These are phyloP conservation scores for Colletotrichum graminicola DNA, from an alignment of 2,329 filamentous ascomycete species.

Conservation along the genomic window DNA sequence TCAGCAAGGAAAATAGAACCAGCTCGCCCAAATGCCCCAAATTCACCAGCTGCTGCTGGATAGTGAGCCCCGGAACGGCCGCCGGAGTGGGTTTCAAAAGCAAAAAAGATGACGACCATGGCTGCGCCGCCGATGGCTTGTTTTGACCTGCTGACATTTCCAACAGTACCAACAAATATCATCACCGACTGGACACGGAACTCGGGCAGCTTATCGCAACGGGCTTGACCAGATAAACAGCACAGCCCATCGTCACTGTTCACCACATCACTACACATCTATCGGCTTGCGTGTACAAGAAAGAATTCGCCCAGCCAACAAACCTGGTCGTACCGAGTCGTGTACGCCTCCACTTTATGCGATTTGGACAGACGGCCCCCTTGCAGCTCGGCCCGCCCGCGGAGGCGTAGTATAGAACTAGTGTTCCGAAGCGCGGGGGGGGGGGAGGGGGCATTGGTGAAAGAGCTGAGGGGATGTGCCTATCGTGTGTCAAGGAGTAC, in stretches of 20 bases:
- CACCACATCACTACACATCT: neutral
- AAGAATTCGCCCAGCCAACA: neutral
- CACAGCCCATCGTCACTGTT: neutral
- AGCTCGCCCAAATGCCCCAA: constrained; percentile 16
- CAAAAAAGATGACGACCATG: constrained; percentile 23
- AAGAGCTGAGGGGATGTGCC: neutral
- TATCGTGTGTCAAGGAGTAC: neutral
- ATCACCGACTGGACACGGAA: too few relatives aligned
- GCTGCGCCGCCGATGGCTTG: neutral
- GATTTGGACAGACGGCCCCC: too few relatives aligned
- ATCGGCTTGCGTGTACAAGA: neutral
- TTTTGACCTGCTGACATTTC: too few relatives aligned
- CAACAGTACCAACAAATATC: too few relatives aligned
- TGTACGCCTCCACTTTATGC: too few relatives aligned
- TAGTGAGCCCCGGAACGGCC: constrained; percentile 4
- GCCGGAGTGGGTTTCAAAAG: constrained; percentile 11
- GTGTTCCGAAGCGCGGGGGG: neutral
- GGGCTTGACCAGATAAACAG: neutral
- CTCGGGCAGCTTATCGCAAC: neutral
- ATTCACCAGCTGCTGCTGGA: constrained; percentile 17
- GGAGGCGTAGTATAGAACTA: neutral
- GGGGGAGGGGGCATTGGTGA: neutral
- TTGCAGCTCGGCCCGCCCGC: neutral
- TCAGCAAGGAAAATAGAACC: constrained; percentile 15
- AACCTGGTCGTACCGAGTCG: neutral